Evolutionary conservation across 176 grass and related monocot genomes (phyloP), one percentile per base, ranked within the genome.

Genomic region (Pharus latifolius): DNA sequence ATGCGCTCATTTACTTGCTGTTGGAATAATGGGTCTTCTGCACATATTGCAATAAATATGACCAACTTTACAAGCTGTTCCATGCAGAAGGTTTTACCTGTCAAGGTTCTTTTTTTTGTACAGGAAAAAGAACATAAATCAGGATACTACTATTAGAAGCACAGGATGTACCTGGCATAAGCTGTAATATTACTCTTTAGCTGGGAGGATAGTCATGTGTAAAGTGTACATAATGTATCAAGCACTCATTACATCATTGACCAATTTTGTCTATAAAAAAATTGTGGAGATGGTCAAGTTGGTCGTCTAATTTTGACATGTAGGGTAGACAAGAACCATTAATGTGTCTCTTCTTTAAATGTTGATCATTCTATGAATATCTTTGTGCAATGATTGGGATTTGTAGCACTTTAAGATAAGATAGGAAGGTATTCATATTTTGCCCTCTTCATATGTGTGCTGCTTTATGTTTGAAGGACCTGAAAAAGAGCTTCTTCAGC

Each of bases 401-500:
- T 46, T 6, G 22, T 75, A 52, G 44, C 20, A 60, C 15, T 38
- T 63, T 74, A 6, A 61, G 53, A 4, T 55, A 64, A 25, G 18
- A 65, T 72, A 56, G 10, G 67, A n/a, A 78, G 32, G 18, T 37
- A 72, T 69, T 85, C 16, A 38, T 52, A 11, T 74, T 74, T 45
- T 66, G 7, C 3, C 14, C 51, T 67, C 5, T 53, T 73, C 34
- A 67, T 60, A 35, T 33, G 27, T 45, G 11, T 67, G 51, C 45
- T 44, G 45, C 19, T 38, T 40, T n/a, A 67, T 73, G 2, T 83
- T 60, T 88, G 60, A 83, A 98, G 94, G 94, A 26, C 89, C 94
- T 75, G 89, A 98, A 70, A 90, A 87, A 70, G 94, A 98, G 57
- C 44, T 98, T 22, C 67, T 66, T 76, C 89, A 93, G 81, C 79